phyloP scores from a whole-genome alignment of 352 stramenopile genomes.

The Pythium scleroteichum region DNA sequence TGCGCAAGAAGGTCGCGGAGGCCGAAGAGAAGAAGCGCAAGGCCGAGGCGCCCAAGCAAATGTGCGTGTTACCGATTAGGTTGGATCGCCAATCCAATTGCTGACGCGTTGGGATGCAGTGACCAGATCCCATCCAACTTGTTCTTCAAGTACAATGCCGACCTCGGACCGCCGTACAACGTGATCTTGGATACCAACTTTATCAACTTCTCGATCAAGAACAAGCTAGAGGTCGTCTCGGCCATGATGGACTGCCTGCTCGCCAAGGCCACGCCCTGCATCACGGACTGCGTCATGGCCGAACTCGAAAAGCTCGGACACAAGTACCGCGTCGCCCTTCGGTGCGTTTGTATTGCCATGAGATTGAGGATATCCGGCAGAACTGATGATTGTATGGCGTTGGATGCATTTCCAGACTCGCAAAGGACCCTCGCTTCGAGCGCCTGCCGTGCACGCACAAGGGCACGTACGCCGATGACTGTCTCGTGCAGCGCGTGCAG shows the following conservation, averaged over 20 bases:
- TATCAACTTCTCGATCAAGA: conserved; percentile 99
- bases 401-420: conserved; percentile 50
- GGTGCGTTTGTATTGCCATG: conserved; percentile 32
- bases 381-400: background rate
- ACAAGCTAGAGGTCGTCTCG: conserved; percentile 98
- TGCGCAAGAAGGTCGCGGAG: conserved; percentile 71
- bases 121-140: conserved; percentile 97
- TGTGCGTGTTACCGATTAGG: conserved; percentile 46
- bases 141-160: conserved; percentile 99
- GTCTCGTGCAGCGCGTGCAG: conserved; percentile 90
- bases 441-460: conserved; percentile 98
- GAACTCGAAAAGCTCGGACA: conserved; percentile 99
- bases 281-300: conserved; percentile 99
- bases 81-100: no score
- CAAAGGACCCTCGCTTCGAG: conserved; percentile 98
- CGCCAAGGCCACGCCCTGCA: conserved; percentile 96
- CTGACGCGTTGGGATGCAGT: conserved; percentile 31
- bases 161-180: conserved; percentile 98
- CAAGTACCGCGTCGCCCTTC: conserved; percentile 95
- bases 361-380: no score
- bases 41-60: conserved; percentile 91
- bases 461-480: conserved; percentile 99
- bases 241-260: conserved; percentile 99
- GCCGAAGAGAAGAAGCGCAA: conserved; percentile 90
- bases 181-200: conserved; percentile 99